Evolutionary conservation across 345 rosid genomes (phyloP), one percentile per base, ranked within the genome.

Genomic region (Aquilaria yunnanensis): DNA sequence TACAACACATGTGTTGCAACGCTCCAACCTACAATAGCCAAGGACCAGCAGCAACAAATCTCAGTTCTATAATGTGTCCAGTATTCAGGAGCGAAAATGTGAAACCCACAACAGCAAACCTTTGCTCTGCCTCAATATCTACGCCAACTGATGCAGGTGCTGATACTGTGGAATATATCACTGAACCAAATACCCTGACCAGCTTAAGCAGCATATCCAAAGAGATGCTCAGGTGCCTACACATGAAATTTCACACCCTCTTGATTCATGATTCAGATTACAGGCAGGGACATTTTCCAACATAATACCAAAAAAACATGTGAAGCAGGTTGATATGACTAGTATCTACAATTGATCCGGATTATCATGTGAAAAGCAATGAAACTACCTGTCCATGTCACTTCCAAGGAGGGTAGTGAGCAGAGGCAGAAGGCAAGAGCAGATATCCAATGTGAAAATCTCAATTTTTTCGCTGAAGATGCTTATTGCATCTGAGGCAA

Each of bases 51-150:
- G 47, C 45, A 47, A 54, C 34, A 14, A 61, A 62, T 59, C 47
- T 54, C 57, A 54, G 32, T 51, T 47, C 12, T 14, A 61, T 34
- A 5, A 37, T 23, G 41, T 9, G 14, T 64, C 56, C 12, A n/a
- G 61, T 9, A 49, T 50, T 8, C 12, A 41, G 33, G 53, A 46
- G 51, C 7, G 45, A 7, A 56, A 50, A 58, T 50, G 29, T 3
- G 41, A 50, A 12, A 32, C 14, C 54, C 10, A 56, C 57, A 47
- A 23, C 49, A 12, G 4, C 77, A 31, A 57, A 89, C 99, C 99
- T 95, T 74, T 85, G 93, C 70, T 95, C 97, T 50, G 96, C 97
- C 83, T 95, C 99, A 58, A 95, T 87, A 74, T 95, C 97, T 63
- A 95, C 90, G 56, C 99, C 99, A 68, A 91, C 93, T 54, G 96